Conservation (phyloP, 139 green algal genomes). For the Bryopsis sp. region DNA sequence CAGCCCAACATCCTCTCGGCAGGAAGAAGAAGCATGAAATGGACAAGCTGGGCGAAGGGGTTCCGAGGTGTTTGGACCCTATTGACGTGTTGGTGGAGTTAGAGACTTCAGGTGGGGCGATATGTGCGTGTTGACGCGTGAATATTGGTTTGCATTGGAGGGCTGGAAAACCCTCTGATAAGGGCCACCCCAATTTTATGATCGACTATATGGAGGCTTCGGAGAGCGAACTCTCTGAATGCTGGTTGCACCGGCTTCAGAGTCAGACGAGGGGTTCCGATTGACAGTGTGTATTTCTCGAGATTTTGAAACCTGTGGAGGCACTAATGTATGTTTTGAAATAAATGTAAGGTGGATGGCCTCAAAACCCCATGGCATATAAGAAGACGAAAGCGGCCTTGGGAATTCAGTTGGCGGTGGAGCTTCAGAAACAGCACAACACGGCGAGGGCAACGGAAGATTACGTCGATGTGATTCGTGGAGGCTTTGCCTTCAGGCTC, state of each 20-base stretch:
- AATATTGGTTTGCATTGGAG: too few relatives aligned
- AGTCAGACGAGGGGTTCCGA: too few relatives aligned
- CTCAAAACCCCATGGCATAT: neutral
- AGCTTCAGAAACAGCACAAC: neutral
- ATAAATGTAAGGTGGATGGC: neutral
- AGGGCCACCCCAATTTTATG: too few relatives aligned
- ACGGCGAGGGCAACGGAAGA: neutral
- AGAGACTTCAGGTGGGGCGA: neutral
- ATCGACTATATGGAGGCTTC: too few relatives aligned
- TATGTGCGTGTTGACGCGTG: neutral
- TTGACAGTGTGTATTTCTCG: too few relatives aligned
- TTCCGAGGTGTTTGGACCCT: constrained; percentile 11
- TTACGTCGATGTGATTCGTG: constrained; percentile 1
- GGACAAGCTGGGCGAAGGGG: neutral
- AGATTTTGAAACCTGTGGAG: too few relatives aligned
- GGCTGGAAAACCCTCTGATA: too few relatives aligned
- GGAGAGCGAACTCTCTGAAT: too few relatives aligned
- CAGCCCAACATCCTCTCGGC: constrained; percentile 1
- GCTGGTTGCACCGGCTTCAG: too few relatives aligned
- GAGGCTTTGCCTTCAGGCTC: constrained; percentile 10
- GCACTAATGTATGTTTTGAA: too few relatives aligned
- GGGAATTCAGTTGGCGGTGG: neutral
- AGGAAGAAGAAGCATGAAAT: too few relatives aligned
- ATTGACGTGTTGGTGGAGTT: constrained; percentile 12
- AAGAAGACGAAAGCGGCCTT: constrained; percentile 12